Base-by-base conservation (phyloP, 352 stramenopile species). In the Pythium pectinolyticum region DNA sequence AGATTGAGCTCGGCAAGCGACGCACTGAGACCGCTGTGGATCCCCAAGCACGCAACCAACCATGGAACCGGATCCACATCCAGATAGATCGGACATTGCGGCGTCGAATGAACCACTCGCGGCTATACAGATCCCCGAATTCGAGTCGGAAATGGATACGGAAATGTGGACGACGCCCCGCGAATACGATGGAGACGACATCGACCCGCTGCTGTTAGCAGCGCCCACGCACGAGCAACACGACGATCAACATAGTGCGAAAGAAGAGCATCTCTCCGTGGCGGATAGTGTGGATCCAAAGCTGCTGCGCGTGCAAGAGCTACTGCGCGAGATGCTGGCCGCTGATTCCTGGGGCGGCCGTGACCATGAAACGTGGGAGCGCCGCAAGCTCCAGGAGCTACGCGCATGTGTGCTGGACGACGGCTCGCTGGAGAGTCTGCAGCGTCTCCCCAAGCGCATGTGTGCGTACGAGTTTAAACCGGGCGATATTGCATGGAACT, bases 401-500 rank as follows among this genome's bases (percentile, higher is more conserved):
- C 78, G 83, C 52, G 70, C 39, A 30, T 89, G 79, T 48, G 80
- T 90, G 22, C 45, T 90, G 55, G 80, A 89, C 57, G 80, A 78
- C 12, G 66, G 69, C 17, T 74, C 64, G 49, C 73, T 92, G 22
- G 74, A 88, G 61, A 72, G 78, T 49, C 64, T 92, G 46, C 66
- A 73, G 60, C 47, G 51, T 27, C 43, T 73, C 37, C 83, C 84
- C 48, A 95, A 95, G 66, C 84, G 86, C 69, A 95, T 97, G 80
- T 97, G 89, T 57, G 88, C 89, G 41, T 96, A 96, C 69, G 88
- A 95, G 59, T 99, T 99, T 75, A 96, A 92, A 64, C 82, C 84
- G 1, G 97, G 97, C 46, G 96, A 99, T 67, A 99, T 99, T 67
- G 96, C 98, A 22, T 99, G 96, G 94, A 97, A 98, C 63, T 98